Evolutionary conservation across 2,329 filamentous ascomycete species (phyloP).

Genomic region (Fusarium staphyleae): DNA sequence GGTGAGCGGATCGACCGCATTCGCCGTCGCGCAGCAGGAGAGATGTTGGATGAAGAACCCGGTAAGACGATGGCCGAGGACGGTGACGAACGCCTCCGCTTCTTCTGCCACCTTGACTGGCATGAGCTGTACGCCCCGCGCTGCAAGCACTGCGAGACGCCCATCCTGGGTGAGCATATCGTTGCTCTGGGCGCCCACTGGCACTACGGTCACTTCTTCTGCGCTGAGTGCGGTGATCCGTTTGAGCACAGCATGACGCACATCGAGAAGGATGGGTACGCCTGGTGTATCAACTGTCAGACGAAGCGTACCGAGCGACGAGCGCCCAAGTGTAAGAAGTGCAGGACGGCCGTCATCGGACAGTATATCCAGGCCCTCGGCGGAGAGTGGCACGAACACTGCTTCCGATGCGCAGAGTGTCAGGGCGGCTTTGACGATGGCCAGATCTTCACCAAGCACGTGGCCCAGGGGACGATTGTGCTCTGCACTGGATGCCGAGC

Average conservation of each 20-base stretch:
- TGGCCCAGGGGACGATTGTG: constrained; percentile 58
- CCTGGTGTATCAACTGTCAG: constrained; percentile 94
- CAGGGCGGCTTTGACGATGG: constrained; percentile 68
- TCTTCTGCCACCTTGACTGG: constrained; percentile 99
- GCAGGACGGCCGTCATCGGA: constrained; percentile 83
- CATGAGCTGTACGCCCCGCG: constrained; percentile 92
- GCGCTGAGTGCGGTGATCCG: constrained; percentile 96
- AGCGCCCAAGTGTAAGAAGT: constrained; percentile 86
- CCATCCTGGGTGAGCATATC: constrained; percentile 93
- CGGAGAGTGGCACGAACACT: constrained; percentile 90
- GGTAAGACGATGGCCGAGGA: constrained; percentile 73
- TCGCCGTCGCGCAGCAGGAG: constrained; percentile 63
- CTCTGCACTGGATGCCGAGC: constrained; percentile 68
- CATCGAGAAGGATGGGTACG: constrained; percentile 96
- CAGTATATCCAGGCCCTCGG: constrained; percentile 89
- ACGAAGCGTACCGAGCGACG: constrained; percentile 89
- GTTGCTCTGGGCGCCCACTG: constrained; percentile 94
- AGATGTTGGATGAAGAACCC: constrained; percentile 67
- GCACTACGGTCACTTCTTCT: constrained; percentile 99
- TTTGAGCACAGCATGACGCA: constrained; percentile 76
- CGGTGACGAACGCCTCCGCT: constrained; percentile 76
- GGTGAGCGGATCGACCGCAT: constrained; percentile 78
- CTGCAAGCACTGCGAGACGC: constrained; percentile 95
- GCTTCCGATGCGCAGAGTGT: constrained; percentile 80
- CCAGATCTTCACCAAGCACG: constrained; percentile 68